Evolutionary conservation across 345 rosid species (phyloP).

Genomic region (Psidium friedrichsthalianum): DNA sequence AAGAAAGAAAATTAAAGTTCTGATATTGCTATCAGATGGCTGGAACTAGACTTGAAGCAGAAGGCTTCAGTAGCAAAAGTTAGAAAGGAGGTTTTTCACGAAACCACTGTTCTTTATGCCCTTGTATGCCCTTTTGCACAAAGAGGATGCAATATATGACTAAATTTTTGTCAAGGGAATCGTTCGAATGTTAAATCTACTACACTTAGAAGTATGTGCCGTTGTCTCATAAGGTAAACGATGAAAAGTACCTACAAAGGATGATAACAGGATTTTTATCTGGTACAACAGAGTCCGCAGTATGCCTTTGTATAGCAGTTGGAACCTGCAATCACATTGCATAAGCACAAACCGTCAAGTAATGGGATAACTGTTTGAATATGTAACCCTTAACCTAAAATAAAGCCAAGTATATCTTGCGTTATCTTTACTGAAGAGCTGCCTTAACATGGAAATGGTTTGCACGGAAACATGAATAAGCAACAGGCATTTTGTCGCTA

Average conservation of each 20-base stretch:
- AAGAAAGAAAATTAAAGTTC: background rate
- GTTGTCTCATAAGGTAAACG: background rate
- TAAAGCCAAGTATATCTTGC: background rate
- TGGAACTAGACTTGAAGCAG: background rate
- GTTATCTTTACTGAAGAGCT: background rate
- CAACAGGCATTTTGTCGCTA: background rate
- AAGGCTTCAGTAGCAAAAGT: background rate
- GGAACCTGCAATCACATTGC: constrained; percentile 57
- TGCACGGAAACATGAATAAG: background rate
- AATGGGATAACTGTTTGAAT: background rate
- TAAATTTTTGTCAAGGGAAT: background rate
- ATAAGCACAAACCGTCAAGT: background rate
- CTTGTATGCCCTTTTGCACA: background rate
- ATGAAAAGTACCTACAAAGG: constrained; percentile 51
- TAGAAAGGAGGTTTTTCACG: background rate
- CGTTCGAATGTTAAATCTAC: background rate
- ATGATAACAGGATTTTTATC: constrained; percentile 70
- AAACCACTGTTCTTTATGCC: background rate
- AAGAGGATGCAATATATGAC: background rate
- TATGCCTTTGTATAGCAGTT: constrained; percentile 57
- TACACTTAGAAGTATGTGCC: background rate
- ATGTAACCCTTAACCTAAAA: background rate
- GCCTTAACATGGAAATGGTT: background rate
- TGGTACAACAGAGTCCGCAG: constrained; percentile 45
- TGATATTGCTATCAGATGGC: background rate